Evolutionary conservation across 805 yeast genomes (phyloP).

Genomic region (Candida ficus): DNA sequence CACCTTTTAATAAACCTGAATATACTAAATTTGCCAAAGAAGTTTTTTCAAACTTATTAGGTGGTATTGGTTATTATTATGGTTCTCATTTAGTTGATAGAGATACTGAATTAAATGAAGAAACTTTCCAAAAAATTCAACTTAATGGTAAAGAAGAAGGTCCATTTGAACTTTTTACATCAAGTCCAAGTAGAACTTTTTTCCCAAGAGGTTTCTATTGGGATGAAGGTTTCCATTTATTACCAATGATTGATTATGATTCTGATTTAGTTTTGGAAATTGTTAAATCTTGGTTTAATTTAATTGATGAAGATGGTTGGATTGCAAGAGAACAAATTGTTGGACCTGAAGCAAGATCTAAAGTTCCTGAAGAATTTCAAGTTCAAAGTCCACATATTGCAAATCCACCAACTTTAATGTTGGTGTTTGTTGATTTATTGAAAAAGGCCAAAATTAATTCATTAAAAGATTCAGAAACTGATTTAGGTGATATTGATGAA

Average conservation of each 20-base stretch:
- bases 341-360: slow-evolving; percentile 84
- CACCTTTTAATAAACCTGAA: slow-evolving; percentile 45
- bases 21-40: slow-evolving; percentile 66
- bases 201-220: slow-evolving; percentile 97
- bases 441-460: slow-evolving; percentile 38
- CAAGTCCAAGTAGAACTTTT: slow-evolving; percentile 89
- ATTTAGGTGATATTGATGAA: slow-evolving; percentile 18
- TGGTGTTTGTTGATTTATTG: slow-evolving; percentile 57
- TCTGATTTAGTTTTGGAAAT: slow-evolving; percentile 77
- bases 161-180: slow-evolving; percentile 69
- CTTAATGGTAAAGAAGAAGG: slow-evolving; percentile 60
- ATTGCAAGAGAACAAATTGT: slow-evolving; percentile 92
- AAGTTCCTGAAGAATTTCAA: slow-evolving; percentile 80
- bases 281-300: slow-evolving; percentile 77
- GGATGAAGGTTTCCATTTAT: slow-evolving; percentile 96
- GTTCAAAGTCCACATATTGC: slow-evolving; percentile 87
- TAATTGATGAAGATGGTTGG: slow-evolving; percentile 93
- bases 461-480: slow-evolving; percentile 6
- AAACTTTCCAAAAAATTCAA: slow-evolving; percentile 51
- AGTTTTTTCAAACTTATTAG: slow-evolving; percentile 74
- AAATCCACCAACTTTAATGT: slow-evolving; percentile 90
- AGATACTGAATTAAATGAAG: slow-evolving; percentile 60
- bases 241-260: slow-evolving; percentile 80
- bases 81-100: slow-evolving; percentile 84
- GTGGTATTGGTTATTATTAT: slow-evolving; percentile 84